Conservation (phyloP, 129 eudicot genomes). For the Centaurea solstitialis region DNA sequence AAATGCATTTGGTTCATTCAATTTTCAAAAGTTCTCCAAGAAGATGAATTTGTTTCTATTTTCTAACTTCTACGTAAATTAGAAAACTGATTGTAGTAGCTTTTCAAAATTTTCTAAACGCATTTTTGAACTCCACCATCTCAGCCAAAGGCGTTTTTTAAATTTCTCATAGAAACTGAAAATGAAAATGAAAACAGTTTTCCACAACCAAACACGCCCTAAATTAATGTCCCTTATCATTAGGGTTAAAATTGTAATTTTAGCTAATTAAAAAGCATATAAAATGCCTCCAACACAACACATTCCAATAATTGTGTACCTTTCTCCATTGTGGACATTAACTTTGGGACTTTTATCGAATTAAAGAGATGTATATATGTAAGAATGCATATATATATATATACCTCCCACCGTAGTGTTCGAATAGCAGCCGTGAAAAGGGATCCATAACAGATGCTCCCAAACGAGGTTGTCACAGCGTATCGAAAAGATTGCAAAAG, state of each 20-base stretch:
- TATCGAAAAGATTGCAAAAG: slow-evolving; percentile 28
- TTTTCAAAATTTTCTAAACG: too few relatives aligned
- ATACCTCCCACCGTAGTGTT: slow-evolving; percentile 96
- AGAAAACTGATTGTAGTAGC: too few relatives aligned
- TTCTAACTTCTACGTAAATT: too few relatives aligned
- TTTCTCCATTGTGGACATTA: not conserved
- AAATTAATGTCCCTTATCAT: not conserved
- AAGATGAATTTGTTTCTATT: too few relatives aligned
- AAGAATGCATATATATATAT: not conserved
- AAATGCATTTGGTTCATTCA: too few relatives aligned
- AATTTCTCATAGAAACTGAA: too few relatives aligned
- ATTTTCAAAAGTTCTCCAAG: too few relatives aligned
- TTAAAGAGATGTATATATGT: too few relatives aligned
- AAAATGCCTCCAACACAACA: not conserved
- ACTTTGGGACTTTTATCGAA: not conserved
- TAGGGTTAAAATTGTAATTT: not conserved
- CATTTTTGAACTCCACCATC: too few relatives aligned
- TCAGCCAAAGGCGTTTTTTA: too few relatives aligned
- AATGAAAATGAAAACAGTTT: too few relatives aligned
- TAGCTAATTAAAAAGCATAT: not conserved
- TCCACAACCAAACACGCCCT: too few relatives aligned
- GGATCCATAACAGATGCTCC: slow-evolving; percentile 98
- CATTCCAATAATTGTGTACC: not conserved
- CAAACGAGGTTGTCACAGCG: slow-evolving; percentile 95
- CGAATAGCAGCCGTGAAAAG: slow-evolving; percentile 97